Conservation (phyloP, 2,329 filamentous ascomycete genomes). For the Talaromyces sp. region DNA sequence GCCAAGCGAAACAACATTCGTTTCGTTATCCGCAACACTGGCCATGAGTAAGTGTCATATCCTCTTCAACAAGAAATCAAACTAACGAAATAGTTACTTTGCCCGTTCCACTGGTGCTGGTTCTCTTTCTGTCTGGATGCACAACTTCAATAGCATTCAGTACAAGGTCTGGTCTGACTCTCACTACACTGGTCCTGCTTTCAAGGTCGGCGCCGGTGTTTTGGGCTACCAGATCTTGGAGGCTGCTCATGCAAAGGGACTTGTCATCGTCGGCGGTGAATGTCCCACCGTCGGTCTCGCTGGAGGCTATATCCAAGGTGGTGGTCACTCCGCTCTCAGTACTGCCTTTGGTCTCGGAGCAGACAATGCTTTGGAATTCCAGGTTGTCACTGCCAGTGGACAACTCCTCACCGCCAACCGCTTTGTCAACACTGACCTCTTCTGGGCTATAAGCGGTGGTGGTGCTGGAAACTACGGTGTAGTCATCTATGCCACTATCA, state of each 20-base stretch:
- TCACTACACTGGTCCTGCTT: slow-evolving; percentile 4
- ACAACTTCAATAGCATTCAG: slow-evolving; percentile 44
- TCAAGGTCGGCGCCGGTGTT: slow-evolving; percentile 11
- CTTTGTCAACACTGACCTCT: slow-evolving; percentile 38
- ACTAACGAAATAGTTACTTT: slow-evolving; percentile 29
- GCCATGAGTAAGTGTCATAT: slow-evolving; percentile 10
- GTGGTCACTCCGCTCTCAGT: slow-evolving; percentile 51
- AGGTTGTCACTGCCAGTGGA: slow-evolving; percentile 51
- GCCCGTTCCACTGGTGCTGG: slow-evolving; percentile 49
- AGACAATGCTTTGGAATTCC: slow-evolving; percentile 56
- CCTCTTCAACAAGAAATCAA: not conserved
- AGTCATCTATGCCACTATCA: slow-evolving; percentile 27
- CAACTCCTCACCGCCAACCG: slow-evolving; percentile 10
- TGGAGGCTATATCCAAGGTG: slow-evolving; percentile 60
- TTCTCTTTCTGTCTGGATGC: slow-evolving; percentile 50
- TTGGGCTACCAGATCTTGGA: not conserved
- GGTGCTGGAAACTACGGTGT: slow-evolving; percentile 51
- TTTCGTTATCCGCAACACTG: slow-evolving; percentile 17
- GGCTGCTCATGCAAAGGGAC: slow-evolving; percentile 41
- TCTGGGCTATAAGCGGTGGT: slow-evolving; percentile 52
- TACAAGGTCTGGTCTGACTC: slow-evolving; percentile 31
- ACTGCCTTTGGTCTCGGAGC: slow-evolving; percentile 47
- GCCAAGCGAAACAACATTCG: slow-evolving; percentile 15
- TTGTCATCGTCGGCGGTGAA: slow-evolving; percentile 55
- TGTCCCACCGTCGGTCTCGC: slow-evolving; percentile 52